Evolutionary conservation across 768 basidiomycete genomes (phyloP).

Genomic region (Rhizopogon salebrosus): DNA sequence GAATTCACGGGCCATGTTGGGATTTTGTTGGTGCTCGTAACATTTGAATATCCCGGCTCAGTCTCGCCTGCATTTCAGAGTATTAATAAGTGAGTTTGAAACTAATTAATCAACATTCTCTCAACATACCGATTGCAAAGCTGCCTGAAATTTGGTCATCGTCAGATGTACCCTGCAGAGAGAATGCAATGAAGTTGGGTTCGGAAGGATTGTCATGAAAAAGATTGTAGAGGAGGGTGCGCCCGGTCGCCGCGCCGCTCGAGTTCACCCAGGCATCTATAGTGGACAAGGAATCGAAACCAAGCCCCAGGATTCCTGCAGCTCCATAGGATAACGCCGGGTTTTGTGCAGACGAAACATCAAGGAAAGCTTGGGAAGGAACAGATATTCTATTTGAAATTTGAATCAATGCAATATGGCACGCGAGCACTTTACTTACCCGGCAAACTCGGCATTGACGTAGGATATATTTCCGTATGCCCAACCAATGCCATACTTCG

Average conservation of each 20-base stretch:
- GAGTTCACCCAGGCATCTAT: slow-evolving; percentile 59
- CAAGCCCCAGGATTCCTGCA: slow-evolving; percentile 67
- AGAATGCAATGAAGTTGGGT: slow-evolving; percentile 79
- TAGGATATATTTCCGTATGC: slow-evolving; percentile 61
- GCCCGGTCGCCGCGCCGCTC: slow-evolving; percentile 55
- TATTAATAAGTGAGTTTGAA: neutral
- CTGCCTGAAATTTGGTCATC: slow-evolving; percentile 55
- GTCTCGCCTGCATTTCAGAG: slow-evolving; percentile 49
- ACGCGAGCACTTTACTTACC: slow-evolving; percentile 37
- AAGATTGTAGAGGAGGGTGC: slow-evolving; percentile 70
- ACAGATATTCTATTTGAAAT: slow-evolving; percentile 47
- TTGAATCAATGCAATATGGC: slow-evolving; percentile 1
- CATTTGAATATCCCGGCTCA: slow-evolving; percentile 54
- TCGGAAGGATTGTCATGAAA: slow-evolving; percentile 63
- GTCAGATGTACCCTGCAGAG: slow-evolving; percentile 58
- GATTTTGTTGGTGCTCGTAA: slow-evolving; percentile 54
- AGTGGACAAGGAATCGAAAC: slow-evolving; percentile 71
- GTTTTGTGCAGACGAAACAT: slow-evolving; percentile 58
- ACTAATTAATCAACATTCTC: neutral
- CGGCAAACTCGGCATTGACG: slow-evolving; percentile 63
- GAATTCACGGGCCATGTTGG: slow-evolving; percentile 65
- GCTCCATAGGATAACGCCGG: slow-evolving; percentile 72
- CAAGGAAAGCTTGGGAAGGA: slow-evolving; percentile 67
- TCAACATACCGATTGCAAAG: slow-evolving; percentile 60
- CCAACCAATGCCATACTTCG: slow-evolving; percentile 79